These are phyloP conservation scores for Penicillium freii DNA, from an alignment of 2,329 filamentous ascomycete species.

Conservation along the genomic window DNA sequence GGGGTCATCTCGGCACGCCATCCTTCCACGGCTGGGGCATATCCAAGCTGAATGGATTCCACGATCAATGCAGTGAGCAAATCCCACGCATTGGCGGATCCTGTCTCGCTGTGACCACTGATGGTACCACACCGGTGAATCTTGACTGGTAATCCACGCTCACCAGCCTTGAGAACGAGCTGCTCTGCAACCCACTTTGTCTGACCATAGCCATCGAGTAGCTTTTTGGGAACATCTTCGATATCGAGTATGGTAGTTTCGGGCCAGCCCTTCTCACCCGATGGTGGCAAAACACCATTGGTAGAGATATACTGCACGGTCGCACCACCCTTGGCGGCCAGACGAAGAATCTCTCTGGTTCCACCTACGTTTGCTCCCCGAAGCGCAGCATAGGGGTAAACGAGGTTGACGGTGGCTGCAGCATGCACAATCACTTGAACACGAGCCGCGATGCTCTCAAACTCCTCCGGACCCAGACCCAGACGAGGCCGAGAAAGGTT, in stretches of 20 bases:
- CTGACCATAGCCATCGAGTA: conserved; percentile 73
- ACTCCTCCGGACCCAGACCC: conserved; percentile 64
- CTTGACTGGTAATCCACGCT: conserved; percentile 66
- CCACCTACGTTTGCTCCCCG: conserved; percentile 74
- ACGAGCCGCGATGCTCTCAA: conserved; percentile 62
- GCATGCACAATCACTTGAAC: conserved; percentile 75
- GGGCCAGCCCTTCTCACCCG: conserved; percentile 63
- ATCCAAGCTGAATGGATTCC: conserved; percentile 71
- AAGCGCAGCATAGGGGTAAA: conserved; percentile 77
- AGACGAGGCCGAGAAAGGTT: conserved; percentile 68
- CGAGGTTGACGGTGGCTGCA: conserved; percentile 74
- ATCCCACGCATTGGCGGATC: conserved; percentile 76
- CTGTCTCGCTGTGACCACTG: conserved; percentile 71
- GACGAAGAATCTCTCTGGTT: conserved; percentile 70
- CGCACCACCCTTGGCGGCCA: conserved; percentile 65
- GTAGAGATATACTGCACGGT: conserved; percentile 78
- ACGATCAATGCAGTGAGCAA: conserved; percentile 72
- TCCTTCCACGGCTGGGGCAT: conserved; percentile 66
- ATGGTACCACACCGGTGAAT: conserved; percentile 75
- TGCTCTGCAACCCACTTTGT: conserved; percentile 81
- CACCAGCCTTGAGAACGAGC: conserved; percentile 67
- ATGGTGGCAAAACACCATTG: conserved; percentile 73
- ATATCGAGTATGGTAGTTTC: conserved; percentile 67
- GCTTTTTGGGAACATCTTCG: conserved; percentile 65
- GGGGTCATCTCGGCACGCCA: conserved; percentile 84